These are phyloP conservation scores for Populus alba DNA, from an alignment of 345 rosid species.

Conservation along the genomic window DNA sequence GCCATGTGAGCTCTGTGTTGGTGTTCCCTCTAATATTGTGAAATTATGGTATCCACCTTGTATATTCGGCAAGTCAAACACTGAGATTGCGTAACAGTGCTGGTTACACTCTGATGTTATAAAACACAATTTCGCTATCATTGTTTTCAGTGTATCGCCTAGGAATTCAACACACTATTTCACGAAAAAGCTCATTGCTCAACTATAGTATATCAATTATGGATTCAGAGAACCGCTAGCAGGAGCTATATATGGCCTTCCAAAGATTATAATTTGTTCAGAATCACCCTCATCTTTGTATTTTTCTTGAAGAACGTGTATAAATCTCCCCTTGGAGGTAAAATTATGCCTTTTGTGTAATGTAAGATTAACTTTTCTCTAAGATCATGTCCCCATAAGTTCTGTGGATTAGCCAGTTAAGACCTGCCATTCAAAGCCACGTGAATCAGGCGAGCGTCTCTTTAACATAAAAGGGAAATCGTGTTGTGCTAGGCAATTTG, in stretches of 20 bases:
- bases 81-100: neutral
- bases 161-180: neutral
- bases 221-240: neutral
- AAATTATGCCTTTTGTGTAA: neutral
- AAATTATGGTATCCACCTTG: neutral
- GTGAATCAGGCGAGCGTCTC: neutral
- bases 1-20: neutral
- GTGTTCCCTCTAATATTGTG: neutral
- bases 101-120: neutral
- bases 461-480: neutral
- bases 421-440: neutral
- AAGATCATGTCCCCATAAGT: neutral
- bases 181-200: neutral
- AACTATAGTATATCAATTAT: neutral
- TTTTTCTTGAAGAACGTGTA: neutral
- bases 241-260: neutral
- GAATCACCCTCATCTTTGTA: neutral
- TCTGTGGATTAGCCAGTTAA: neutral
- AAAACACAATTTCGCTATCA: neutral
- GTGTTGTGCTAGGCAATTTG: neutral
- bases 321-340: neutral
- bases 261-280: neutral
- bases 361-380: too few relatives aligned
- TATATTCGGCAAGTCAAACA: neutral
- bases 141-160: neutral